phyloP scores from a whole-genome alignment of 2,329 filamentous ascomycete genomes.

The Dichotomopilus funicola region DNA sequence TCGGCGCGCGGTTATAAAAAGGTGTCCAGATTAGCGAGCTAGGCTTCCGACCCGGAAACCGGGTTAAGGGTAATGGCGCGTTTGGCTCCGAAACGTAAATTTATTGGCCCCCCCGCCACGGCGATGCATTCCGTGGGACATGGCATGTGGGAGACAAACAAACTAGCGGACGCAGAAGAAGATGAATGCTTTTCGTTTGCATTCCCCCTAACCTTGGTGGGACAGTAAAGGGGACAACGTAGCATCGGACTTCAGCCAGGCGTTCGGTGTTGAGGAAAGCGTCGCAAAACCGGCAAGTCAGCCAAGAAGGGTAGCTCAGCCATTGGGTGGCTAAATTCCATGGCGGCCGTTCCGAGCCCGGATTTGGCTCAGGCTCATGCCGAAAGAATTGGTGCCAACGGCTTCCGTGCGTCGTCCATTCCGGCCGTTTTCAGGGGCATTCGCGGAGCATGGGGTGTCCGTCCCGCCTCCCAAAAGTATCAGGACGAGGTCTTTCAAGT shows the following conservation, averaged over 20 bases:
- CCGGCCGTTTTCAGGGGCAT: not conserved
- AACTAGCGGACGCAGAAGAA: no score
- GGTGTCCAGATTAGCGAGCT: no score
- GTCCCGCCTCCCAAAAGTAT: no score
- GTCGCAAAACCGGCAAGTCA: conserved; percentile 7
- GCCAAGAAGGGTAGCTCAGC: not conserved
- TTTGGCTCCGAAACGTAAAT: not conserved
- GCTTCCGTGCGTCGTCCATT: not conserved
- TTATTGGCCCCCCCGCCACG: not conserved
- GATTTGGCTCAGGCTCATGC: conserved; percentile 8
- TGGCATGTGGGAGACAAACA: no score
- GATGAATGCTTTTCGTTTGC: no score
- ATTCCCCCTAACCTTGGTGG: not conserved
- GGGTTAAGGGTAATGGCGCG: no score
- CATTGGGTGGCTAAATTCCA: conserved; percentile 22
- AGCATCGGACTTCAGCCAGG: not conserved
- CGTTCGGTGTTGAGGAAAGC: not conserved
- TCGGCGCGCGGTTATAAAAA: no score
- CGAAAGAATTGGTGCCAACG: not conserved
- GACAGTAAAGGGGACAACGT: not conserved
- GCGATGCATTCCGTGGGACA: not conserved
- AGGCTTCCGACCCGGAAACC: no score
- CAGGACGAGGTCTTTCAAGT: no score
- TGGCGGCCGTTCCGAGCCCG: conserved; percentile 8
- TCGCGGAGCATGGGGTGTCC: no score